Percentiles rank a stretch among this genome's conserved stretches.
Evolutionary conservation across 768 basidiomycete genomes (phyloP).

Genomic region (Leccinum barrowsii): DNA sequence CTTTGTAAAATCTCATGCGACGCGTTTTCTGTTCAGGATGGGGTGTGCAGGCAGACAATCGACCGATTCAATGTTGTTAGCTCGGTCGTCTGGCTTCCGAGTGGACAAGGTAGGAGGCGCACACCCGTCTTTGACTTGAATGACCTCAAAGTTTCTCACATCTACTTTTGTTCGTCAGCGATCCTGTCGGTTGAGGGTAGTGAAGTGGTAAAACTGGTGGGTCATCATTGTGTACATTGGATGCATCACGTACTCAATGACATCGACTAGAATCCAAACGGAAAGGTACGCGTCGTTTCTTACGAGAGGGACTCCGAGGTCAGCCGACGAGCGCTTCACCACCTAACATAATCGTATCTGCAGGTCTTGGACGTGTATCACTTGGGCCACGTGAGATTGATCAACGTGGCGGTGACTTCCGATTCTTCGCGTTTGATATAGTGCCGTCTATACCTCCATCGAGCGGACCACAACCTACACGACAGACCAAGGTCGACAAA

Average conservation of each 20-base stretch:
- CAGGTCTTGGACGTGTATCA: conserved; percentile 40
- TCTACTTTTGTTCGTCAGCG: conserved; percentile 21
- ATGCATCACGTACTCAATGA: neutral
- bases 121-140: neutral
- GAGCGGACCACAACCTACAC: conserved; percentile 43
- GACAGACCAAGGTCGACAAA: conserved; percentile 47
- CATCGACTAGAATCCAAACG: conserved; percentile 37
- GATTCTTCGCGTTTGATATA: conserved; percentile 46
- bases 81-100: conserved; percentile 49
- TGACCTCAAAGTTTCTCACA: neutral
- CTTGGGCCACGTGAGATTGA: conserved; percentile 42
- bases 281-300: conserved; percentile 27
- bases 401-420: conserved; percentile 48
- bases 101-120: conserved; percentile 37
- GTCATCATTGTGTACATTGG: conserved; percentile 1
- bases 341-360: neutral
- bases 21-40: conserved; percentile 33
- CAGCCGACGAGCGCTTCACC: neutral
- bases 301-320: neutral
- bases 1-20: neutral
- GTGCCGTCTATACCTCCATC: conserved; percentile 41
- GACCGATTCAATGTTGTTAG: conserved; percentile 42
- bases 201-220: conserved; percentile 43
- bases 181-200: conserved; percentile 51
- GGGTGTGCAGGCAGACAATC: conserved; percentile 47